phyloP scores from a whole-genome alignment of 768 basidiomycete genomes.

The Trametopsis cervina region DNA sequence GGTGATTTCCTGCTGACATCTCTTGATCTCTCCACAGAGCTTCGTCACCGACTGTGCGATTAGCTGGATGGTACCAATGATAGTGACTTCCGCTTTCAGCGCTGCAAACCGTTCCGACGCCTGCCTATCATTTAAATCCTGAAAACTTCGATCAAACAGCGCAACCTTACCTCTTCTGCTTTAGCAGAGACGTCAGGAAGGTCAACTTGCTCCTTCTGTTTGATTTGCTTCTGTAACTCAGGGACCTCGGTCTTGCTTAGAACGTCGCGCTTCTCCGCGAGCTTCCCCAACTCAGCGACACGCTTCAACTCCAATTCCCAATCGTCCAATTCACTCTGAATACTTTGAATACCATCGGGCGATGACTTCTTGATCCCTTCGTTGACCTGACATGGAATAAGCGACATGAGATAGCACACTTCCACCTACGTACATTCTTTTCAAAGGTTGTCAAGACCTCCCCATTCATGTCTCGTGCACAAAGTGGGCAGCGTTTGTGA shows the following conservation, averaged over 20 bases:
- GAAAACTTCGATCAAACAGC: not conserved
- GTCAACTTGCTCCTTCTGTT: constrained; percentile 44
- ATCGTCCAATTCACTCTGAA: constrained; percentile 39
- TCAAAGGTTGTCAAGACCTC: constrained; percentile 56
- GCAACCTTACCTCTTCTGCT: constrained; percentile 54
- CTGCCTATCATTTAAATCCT: not conserved
- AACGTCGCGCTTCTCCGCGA: constrained; percentile 46
- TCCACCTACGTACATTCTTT: constrained; percentile 54
- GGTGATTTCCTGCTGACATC: constrained; percentile 51
- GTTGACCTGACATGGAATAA: constrained; percentile 41
- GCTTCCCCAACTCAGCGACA: constrained; percentile 53
- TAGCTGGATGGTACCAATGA: constrained; percentile 53
- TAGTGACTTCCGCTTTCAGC: constrained; percentile 53
- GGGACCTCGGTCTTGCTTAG: constrained; percentile 62
- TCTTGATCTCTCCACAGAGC: constrained; percentile 51
- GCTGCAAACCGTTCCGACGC: constrained; percentile 30
- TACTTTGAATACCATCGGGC: constrained; percentile 36
- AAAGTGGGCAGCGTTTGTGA: constrained; percentile 68
- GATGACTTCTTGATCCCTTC: constrained; percentile 53
- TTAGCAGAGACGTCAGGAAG: constrained; percentile 43
- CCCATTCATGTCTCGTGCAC: constrained; percentile 60
- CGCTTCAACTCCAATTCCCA: constrained; percentile 57
- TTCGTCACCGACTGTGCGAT: constrained; percentile 53
- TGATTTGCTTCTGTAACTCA: constrained; percentile 52
- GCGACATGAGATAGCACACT: not conserved